Evolutionary conservation across 2,329 filamentous ascomycete genomes (phyloP).

Genomic region (Cephalotrichum gorgonifer): DNA sequence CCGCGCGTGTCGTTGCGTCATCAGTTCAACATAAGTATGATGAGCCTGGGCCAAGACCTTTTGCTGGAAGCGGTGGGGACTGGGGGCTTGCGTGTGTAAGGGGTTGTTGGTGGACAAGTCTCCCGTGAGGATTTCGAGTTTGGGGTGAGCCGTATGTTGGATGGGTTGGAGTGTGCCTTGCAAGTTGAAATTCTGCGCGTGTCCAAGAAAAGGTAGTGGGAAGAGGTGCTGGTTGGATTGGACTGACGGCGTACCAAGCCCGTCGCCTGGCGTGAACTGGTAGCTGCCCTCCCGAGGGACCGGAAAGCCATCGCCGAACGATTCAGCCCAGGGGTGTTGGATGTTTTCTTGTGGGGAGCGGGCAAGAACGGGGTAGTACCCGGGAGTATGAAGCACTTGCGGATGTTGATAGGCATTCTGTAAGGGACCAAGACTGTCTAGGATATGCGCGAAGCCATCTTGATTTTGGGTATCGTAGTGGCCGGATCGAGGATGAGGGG

Average conservation of each 20-base stretch:
- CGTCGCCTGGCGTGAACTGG: neutral
- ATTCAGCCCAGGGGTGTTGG: neutral
- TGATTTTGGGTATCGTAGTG: neutral
- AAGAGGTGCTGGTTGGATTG: neutral
- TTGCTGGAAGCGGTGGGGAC: slow-evolving; percentile 46
- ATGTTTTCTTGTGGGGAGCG: neutral
- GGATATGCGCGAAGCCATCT: neutral
- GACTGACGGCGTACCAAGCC: neutral
- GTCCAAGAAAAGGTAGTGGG: neutral
- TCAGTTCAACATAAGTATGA: slow-evolving; percentile 59
- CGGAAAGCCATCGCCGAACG: neutral
- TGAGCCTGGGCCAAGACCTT: slow-evolving; percentile 62
- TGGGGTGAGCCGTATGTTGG: neutral
- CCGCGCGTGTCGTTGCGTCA: slow-evolving; percentile 36
- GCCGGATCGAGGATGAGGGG: neutral
- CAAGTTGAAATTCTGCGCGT: neutral
- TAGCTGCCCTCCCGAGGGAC: neutral
- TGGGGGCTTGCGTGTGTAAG: slow-evolving; percentile 1
- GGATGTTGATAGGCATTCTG: neutral
- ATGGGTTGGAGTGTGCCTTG: neutral
- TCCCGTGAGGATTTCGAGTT: neutral
- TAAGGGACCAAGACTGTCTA: neutral
- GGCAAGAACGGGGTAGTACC: neutral
- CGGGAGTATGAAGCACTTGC: neutral
- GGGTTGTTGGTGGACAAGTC: neutral